Conservation (phyloP, 1,284 basidiomycete genomes). For the Boletus coffeatus region DNA sequence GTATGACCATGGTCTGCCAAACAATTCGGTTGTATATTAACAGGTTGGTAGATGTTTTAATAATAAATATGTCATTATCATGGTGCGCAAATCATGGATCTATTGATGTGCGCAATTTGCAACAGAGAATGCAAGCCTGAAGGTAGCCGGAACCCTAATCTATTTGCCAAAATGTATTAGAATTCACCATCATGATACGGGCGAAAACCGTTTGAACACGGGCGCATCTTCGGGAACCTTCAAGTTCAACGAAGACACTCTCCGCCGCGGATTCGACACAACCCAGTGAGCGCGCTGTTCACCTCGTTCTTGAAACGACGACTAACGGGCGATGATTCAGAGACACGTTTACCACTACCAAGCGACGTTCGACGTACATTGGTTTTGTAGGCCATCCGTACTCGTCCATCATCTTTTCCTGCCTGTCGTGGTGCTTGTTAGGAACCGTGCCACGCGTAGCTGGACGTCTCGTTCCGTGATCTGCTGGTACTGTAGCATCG, state of each 20-base stretch:
- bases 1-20: too few relatives aligned
- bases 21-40: too few relatives aligned
- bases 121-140: too few relatives aligned
- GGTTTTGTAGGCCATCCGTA: slow-evolving; percentile 46
- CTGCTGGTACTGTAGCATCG: slow-evolving; percentile 40
- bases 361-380: slow-evolving; percentile 32
- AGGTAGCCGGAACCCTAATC: too few relatives aligned
- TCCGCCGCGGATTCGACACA: slow-evolving; percentile 22
- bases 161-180: too few relatives aligned
- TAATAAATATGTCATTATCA: too few relatives aligned
- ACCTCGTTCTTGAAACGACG: slow-evolving; percentile 21
- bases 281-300: slow-evolving; percentile 11
- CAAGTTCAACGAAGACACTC: not conserved
- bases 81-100: too few relatives aligned
- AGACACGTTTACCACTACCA: not conserved
- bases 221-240: not conserved
- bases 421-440: slow-evolving; percentile 34
- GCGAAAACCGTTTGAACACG: slow-evolving; percentile 16
- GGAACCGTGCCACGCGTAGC: slow-evolving; percentile 47
- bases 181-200: slow-evolving; percentile 15
- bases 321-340: slow-evolving; percentile 2
- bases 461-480: slow-evolving; percentile 41
- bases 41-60: too few relatives aligned
- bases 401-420: slow-evolving; percentile 45
- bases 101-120: too few relatives aligned